Evolutionary conservation across 73 alveolate genomes (phyloP).

Genomic region (Uronychia binucleata): DNA sequence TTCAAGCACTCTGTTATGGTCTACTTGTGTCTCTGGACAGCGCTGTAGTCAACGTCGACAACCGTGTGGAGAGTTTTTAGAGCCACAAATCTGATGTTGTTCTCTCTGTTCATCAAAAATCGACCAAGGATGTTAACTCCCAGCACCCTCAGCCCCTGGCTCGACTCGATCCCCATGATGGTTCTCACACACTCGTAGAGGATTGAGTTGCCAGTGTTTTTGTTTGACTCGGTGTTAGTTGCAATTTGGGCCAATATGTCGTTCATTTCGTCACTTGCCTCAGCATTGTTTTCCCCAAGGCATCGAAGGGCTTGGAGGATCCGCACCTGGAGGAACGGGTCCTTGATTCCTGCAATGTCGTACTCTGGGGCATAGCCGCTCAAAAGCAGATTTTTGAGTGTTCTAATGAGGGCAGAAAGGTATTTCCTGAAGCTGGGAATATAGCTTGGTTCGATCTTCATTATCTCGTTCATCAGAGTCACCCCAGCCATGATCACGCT

Average conservation of each 20-base stretch:
- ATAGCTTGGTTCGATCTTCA: slow-evolving; percentile 80
- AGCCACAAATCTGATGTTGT: slow-evolving; percentile 95
- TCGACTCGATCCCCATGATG: slow-evolving; percentile 95
- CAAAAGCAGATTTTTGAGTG: slow-evolving; percentile 87
- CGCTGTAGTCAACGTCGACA: slow-evolving; percentile 92
- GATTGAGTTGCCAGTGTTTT: slow-evolving; percentile 94
- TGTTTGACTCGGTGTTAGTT: slow-evolving; percentile 90
- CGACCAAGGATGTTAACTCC: slow-evolving; percentile 93
- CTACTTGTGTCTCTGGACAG: slow-evolving; percentile 94
- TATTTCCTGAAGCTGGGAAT: slow-evolving; percentile 89
- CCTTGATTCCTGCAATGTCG: slow-evolving; percentile 98
- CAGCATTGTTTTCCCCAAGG: slow-evolving; percentile 89
- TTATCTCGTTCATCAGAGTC: slow-evolving; percentile 84
- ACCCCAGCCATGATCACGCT: slow-evolving; percentile 93
- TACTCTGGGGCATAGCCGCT: slow-evolving; percentile 97
- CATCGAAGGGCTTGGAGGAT: slow-evolving; percentile 88
- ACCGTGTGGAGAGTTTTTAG: slow-evolving; percentile 87
- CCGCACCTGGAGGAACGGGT: slow-evolving; percentile 98
- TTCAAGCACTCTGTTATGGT: slow-evolving; percentile 94
- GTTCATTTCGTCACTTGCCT: slow-evolving; percentile 97
- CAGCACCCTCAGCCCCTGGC: slow-evolving; percentile 89
- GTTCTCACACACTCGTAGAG: slow-evolving; percentile 98
- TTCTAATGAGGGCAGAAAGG: slow-evolving; percentile 84
- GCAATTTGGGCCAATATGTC: slow-evolving; percentile 98
- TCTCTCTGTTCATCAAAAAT: slow-evolving; percentile 90